Conservation (phyloP, 495 filamentous ascomycete genomes). For the Recurvomyces mirabilis region DNA sequence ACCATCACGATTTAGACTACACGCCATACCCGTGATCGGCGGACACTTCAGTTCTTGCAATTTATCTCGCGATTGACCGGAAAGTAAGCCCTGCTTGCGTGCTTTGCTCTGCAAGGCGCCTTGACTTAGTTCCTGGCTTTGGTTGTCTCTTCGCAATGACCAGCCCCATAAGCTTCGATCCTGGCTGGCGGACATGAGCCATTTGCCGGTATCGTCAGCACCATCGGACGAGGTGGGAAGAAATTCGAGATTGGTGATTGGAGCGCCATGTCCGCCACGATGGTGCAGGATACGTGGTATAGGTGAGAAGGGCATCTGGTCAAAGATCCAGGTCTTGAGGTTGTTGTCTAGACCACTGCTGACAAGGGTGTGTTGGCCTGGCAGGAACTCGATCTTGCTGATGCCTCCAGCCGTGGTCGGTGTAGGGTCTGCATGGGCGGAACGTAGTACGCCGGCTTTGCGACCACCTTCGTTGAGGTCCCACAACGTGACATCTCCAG, state of each 20-base stretch:
- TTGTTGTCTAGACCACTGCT: conserved; percentile 89
- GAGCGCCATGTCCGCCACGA: conserved; percentile 76
- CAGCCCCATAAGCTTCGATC: conserved; percentile 91
- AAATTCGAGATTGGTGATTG: conserved; percentile 69
- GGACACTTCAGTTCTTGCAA: conserved; percentile 74
- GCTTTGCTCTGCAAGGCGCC: conserved; percentile 70
- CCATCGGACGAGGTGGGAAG: conserved; percentile 77
- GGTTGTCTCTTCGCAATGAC: conserved; percentile 87
- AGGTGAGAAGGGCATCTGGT: conserved; percentile 72
- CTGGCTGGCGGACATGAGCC: conserved; percentile 78
- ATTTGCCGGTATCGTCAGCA: conserved; percentile 79
- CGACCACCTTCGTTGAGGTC: conserved; percentile 81
- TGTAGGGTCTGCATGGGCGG: conserved; percentile 64
- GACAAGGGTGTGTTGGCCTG: conserved; percentile 81
- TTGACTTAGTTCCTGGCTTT: conserved; percentile 87
- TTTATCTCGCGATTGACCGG: conserved; percentile 40
- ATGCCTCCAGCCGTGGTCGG: conserved; percentile 39
- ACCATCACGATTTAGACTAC: conserved; percentile 83
- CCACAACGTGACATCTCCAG: conserved; percentile 89
- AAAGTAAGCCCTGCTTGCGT: conserved; percentile 65
- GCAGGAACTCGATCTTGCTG: conserved; percentile 76
- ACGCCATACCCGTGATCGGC: conserved; percentile 79
- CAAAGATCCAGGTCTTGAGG: conserved; percentile 89
- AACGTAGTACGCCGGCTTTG: conserved; percentile 67
- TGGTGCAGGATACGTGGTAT: conserved; percentile 73